Evolutionary conservation across 192 early-diverging fungal species (phyloP).

Genomic region (Umbelopsis sp.): DNA sequence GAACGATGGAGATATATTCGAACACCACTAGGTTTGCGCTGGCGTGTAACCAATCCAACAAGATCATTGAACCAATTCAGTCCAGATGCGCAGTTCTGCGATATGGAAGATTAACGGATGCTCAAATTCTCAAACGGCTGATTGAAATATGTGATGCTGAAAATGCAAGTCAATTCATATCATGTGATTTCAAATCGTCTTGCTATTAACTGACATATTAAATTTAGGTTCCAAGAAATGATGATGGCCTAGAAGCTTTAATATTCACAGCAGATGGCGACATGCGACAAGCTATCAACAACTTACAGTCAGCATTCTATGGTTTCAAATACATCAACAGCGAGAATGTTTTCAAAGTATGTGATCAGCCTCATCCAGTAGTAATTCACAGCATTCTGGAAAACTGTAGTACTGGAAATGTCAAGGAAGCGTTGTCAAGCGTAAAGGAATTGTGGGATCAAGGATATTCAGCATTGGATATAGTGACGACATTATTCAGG

Average conservation of each 20-base stretch:
- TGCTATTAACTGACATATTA: neutral
- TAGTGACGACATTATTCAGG: slow-evolving; percentile 89
- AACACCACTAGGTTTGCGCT: slow-evolving; percentile 94
- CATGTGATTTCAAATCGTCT: neutral
- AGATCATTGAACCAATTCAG: slow-evolving; percentile 99
- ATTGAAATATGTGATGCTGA: slow-evolving; percentile 83
- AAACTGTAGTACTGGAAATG: slow-evolving; percentile 65
- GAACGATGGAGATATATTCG: slow-evolving; percentile 98
- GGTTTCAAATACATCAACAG: slow-evolving; percentile 85
- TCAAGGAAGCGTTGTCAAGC: slow-evolving; percentile 70
- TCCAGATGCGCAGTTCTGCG: slow-evolving; percentile 92
- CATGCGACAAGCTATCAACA: slow-evolving; percentile 98
- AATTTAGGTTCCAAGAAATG: slow-evolving; percentile 73
- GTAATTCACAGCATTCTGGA: slow-evolving; percentile 74
- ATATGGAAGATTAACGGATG: slow-evolving; percentile 77
- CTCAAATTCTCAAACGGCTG: slow-evolving; percentile 80
- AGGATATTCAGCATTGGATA: slow-evolving; percentile 90
- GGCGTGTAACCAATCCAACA: slow-evolving; percentile 94
- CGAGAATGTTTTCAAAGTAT: slow-evolving; percentile 96
- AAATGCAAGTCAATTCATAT: slow-evolving; percentile 47
- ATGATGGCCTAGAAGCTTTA: slow-evolving; percentile 89
- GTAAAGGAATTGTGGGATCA: slow-evolving; percentile 75
- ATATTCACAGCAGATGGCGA: slow-evolving; percentile 97
- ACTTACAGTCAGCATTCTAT: slow-evolving; percentile 87
- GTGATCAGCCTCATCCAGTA: slow-evolving; percentile 95